Evolutionary conservation across 225 moss, liverwort and hornwort species (phyloP), one percentile per base, ranked within the genome.

Genomic region (Antitrichia curtipendula): DNA sequence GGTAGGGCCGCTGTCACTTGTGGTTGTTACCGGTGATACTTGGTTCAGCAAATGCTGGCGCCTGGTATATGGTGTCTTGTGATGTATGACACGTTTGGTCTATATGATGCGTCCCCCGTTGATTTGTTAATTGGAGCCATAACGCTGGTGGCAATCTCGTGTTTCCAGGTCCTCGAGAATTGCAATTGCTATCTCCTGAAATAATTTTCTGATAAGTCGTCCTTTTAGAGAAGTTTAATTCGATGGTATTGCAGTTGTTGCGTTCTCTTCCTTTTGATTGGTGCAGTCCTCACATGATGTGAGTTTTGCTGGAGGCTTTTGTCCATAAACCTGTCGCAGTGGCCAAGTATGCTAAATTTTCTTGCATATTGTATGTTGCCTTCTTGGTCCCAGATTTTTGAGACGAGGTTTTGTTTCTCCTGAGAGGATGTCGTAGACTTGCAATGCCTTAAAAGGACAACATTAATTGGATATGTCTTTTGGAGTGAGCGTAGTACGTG

Each of bases 381-480:
- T 89, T 53, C 40, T 32, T 74, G 86, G 59, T 89, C 40, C 61
- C 59, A 78, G 75, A 81, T 63, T 77, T 79, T 73, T 80, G 85
- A 88, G 85, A 71, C 81, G 78, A 90, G 84, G 64, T 85, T 84
- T 72, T 90, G 77, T 73, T 78, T 18, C 43, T 86, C 49, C 84
- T 60, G 74, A 82, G 88, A 89, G 69, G 70, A 70, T 69, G 75
- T 68, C 45, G 86, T 74, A 86, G 72, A 69, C 86, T 82, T 82
- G 82, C 76, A 86, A 82, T 90, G 93, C 78, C 84, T 54, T 85
- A 56, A 68, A 82, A 86, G 85, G 86, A 82, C 88, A 84, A 68
- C 61, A 84, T 68, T 86, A 89, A 88, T 70, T 78, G 88, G 91
- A 90, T 89, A 90, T 88, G 87, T 87, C 91, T 86, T 79, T 91